Evolutionary conservation across 2,329 filamentous ascomycete genomes (phyloP).

Genomic region (Stemphylium vesicarium): DNA sequence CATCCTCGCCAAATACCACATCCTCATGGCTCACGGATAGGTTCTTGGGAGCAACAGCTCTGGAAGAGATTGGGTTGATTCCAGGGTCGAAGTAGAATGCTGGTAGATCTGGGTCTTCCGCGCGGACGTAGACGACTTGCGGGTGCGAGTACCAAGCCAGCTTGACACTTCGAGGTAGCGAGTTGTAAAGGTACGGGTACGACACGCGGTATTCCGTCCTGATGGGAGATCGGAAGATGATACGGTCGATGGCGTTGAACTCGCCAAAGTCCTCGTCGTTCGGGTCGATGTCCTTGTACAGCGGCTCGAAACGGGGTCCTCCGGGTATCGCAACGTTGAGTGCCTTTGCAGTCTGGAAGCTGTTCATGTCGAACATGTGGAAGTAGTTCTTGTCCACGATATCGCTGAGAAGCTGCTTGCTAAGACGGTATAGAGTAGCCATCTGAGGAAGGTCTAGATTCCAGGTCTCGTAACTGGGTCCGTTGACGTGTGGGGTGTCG

Average conservation of each 20-base stretch:
- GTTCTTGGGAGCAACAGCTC: conserved; percentile 92
- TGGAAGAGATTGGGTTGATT: conserved; percentile 96
- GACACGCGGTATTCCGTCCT: conserved; percentile 95
- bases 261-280: conserved; percentile 99
- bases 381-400: conserved; percentile 97
- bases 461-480: conserved; percentile 96
- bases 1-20: conserved; percentile 86
- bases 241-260: conserved; percentile 98
- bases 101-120: conserved; percentile 86
- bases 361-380: conserved; percentile 94
- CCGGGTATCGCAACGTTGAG: conserved; percentile 97
- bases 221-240: conserved; percentile 95
- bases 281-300: conserved; percentile 98
- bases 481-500: conserved; percentile 93
- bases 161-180: conserved; percentile 90
- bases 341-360: conserved; percentile 94
- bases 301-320: conserved; percentile 91
- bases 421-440: conserved; percentile 91
- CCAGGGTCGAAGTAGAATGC: conserved; percentile 98
- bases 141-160: conserved; percentile 93
- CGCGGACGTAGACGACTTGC: conserved; percentile 86
- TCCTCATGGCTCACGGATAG: conserved; percentile 92
- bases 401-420: conserved; percentile 88
- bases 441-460: conserved; percentile 93
- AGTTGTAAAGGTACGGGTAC: conserved; percentile 95